phyloP scores from a whole-genome alignment of 106 monocot genomes.

The Posidonia australis region DNA sequence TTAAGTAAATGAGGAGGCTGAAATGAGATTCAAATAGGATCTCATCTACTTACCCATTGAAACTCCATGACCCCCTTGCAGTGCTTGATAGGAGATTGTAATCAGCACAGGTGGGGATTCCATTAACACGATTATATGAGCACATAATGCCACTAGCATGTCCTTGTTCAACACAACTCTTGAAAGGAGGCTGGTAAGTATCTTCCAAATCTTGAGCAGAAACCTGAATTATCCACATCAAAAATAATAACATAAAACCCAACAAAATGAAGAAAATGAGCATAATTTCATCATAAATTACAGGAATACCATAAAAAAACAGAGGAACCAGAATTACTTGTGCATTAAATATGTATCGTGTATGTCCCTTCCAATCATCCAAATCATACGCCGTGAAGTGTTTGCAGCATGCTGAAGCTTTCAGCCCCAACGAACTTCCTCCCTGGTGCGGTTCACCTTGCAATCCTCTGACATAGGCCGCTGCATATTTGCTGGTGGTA shows the following conservation, averaged over 20 bases:
- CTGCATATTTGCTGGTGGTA: constrained; percentile 47
- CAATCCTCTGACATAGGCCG: constrained; percentile 64
- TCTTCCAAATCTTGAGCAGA: constrained; percentile 68
- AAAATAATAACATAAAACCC: neutral
- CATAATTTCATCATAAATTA: too few relatives aligned
- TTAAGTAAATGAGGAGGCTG: too few relatives aligned
- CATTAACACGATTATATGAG: constrained; percentile 87
- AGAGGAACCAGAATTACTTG: constrained; percentile 9
- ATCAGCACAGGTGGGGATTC: constrained; percentile 81
- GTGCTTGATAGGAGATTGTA: constrained; percentile 55
- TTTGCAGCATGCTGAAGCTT: constrained; percentile 87
- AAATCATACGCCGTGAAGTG: constrained; percentile 81
- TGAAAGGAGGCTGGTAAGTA: constrained; percentile 88
- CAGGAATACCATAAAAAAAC: neutral
- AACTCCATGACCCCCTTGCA: constrained; percentile 65
- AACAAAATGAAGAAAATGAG: too few relatives aligned
- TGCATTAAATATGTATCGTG: constrained; percentile 52
- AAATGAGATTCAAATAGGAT: neutral
- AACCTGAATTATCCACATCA: constrained; percentile 30
- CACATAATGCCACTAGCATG: constrained; percentile 85
- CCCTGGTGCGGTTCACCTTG: constrained; percentile 56
- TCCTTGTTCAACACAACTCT: constrained; percentile 65
- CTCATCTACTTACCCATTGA: constrained; percentile 51
- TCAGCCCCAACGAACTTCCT: constrained; percentile 15
- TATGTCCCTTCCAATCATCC: constrained; percentile 53